Evolutionary conservation across 768 basidiomycete genomes (phyloP), one percentile per base, ranked within the genome.

Genomic region (Boletus sp.): DNA sequence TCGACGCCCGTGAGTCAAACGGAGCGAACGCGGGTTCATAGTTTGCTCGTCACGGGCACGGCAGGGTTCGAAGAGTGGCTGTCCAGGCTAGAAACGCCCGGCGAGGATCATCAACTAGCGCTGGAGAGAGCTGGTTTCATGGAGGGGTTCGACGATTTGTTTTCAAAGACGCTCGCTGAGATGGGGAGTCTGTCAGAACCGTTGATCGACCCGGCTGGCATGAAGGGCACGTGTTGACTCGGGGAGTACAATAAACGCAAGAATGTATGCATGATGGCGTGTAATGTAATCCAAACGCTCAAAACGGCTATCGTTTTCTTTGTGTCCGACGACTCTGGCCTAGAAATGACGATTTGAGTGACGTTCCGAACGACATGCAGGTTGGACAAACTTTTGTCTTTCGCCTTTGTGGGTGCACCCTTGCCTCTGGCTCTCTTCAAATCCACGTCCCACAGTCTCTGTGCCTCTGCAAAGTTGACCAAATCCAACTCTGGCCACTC

Each of bases 351-450:
- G 24, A 32, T 7, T 36, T 64, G 28, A 53, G 36, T 32, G n/a
- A 51, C 11, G 11, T 5, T 40, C 15, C 12, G n/a, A 33, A 37
- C 20, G 7, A n/a, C 2, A 5, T 1, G 50, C 32, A 32, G 30
- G 60, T 9, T 24, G 40, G 33, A 76, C 81, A 46, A 42, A 89
- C 90, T 83, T 71, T 81, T 78, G 24, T 75, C 75, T 71, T 85
- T 90, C 2, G 88, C 86, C 73, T 93, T 93, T 75, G 86, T 84
- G 52, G 92, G 92, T 20, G 86, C 81, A 45, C 90, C 91, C 74
- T 93, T 92, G 30, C 91, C 91, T 78, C 91, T 82, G 64, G 77
- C 82, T 73, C 82, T 88, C 68, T 76, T 79, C 54, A 83, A 80
- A 64, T 82, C 81, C 6, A 92, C 80, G 65, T 92, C 90, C 71